Evolutionary conservation across 2,329 filamentous ascomycete genomes (phyloP).

Genomic region (Calonectria pseudoreteaudii): DNA sequence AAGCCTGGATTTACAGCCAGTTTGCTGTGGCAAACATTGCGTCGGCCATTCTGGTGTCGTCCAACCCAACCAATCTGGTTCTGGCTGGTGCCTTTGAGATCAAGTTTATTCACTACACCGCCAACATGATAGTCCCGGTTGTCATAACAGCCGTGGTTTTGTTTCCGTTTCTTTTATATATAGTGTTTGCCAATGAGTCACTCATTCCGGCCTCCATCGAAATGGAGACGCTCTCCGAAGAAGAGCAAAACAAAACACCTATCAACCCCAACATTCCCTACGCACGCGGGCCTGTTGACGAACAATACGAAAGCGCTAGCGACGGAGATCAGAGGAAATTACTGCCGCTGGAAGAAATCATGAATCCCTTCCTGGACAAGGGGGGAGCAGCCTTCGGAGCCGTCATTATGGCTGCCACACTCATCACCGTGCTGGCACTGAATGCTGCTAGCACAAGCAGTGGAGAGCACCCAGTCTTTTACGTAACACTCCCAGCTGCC

Average conservation of each 20-base stretch:
- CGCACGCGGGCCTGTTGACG: slow-evolving; percentile 66
- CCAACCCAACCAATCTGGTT: slow-evolving; percentile 82
- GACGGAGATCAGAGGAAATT: slow-evolving; percentile 63
- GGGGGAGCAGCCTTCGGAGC: slow-evolving; percentile 73
- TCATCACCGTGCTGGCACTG: slow-evolving; percentile 73
- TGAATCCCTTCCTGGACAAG: slow-evolving; percentile 80
- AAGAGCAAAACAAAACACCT: slow-evolving; percentile 65
- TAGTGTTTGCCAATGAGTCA: slow-evolving; percentile 73
- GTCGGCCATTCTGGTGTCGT: slow-evolving; percentile 81
- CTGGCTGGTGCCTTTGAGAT: slow-evolving; percentile 79
- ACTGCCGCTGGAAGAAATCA: slow-evolving; percentile 76
- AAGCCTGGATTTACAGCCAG: slow-evolving; percentile 80
- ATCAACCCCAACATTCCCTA: slow-evolving; percentile 81
- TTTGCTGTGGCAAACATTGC: slow-evolving; percentile 80
- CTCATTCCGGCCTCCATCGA: slow-evolving; percentile 75
- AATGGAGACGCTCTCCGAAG: slow-evolving; percentile 75
- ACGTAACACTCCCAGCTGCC: slow-evolving; percentile 76
- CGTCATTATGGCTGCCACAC: slow-evolving; percentile 73
- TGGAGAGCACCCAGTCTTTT: slow-evolving; percentile 71
- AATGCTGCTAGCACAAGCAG: slow-evolving; percentile 69
- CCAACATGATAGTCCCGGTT: slow-evolving; percentile 82
- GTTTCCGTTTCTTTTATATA: slow-evolving; percentile 77
- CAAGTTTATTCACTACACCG: slow-evolving; percentile 79
- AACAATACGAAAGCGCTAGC: slow-evolving; percentile 59
- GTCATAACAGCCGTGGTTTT: slow-evolving; percentile 74